phyloP scores from a whole-genome alignment of 495 filamentous ascomycete species.

The Talaromyces borbonicus region DNA sequence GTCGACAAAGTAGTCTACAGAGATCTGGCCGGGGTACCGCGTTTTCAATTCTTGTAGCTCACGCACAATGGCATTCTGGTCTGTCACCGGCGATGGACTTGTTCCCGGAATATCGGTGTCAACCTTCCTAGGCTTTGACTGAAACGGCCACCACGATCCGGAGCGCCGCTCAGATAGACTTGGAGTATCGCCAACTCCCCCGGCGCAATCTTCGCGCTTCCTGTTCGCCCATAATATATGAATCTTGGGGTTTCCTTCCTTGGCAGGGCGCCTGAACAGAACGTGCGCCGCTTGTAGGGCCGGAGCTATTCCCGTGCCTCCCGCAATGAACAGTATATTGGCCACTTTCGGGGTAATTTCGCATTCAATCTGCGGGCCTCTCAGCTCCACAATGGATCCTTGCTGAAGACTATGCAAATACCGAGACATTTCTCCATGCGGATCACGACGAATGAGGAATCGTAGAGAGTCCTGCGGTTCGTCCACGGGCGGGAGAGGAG shows the following conservation, averaged over 20 bases:
- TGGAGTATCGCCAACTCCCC: slow-evolving; percentile 26
- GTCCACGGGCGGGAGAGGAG: slow-evolving; percentile 57
- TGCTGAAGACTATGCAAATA: slow-evolving; percentile 56
- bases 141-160: slow-evolving; percentile 1
- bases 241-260: slow-evolving; percentile 27
- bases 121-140: background rate
- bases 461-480: slow-evolving; percentile 31
- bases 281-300: slow-evolving; percentile 69
- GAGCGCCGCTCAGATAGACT: slow-evolving; percentile 7
- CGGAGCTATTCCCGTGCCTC: slow-evolving; percentile 88
- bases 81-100: background rate
- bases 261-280: slow-evolving; percentile 31
- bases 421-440: slow-evolving; percentile 52
- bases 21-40: slow-evolving; percentile 44
- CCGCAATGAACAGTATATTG: slow-evolving; percentile 73
- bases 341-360: slow-evolving; percentile 43
- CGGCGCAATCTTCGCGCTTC: slow-evolving; percentile 46
- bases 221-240: slow-evolving; percentile 64
- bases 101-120: background rate
- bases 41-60: slow-evolving; percentile 51
- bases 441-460: slow-evolving; percentile 45
- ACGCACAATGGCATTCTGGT: slow-evolving; percentile 35
- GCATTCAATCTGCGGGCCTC: slow-evolving; percentile 69
- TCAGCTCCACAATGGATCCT: slow-evolving; percentile 56
- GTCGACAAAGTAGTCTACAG: slow-evolving; percentile 67